Conservation (phyloP, 345 rosid genomes). For the Mallotus nudiflorus region DNA sequence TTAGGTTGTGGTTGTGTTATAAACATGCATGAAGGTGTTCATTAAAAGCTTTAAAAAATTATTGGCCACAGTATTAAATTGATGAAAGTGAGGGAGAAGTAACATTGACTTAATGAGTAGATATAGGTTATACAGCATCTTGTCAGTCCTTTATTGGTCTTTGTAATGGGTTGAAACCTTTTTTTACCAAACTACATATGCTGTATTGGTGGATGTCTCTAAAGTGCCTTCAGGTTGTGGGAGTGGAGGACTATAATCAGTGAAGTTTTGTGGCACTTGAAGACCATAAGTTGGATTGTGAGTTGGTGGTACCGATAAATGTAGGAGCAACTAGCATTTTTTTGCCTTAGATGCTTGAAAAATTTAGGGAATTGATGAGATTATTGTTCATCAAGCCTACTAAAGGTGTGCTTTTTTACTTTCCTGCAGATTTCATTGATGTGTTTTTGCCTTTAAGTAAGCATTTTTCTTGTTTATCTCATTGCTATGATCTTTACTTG, state of each 20-base stretch:
- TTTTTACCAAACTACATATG: slow-evolving; percentile 7
- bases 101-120: not conserved
- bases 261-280: slow-evolving; percentile 22
- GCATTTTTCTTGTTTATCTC: not conserved
- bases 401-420: slow-evolving; percentile 23
- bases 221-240: slow-evolving; percentile 15
- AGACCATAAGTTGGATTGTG: no score
- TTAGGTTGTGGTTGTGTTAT: slow-evolving; percentile 7
- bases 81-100: slow-evolving; percentile 10
- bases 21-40: slow-evolving; percentile 16
- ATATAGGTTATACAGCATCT: slow-evolving; percentile 16
- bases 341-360: slow-evolving; percentile 67
- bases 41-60: slow-evolving; percentile 6
- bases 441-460: slow-evolving; percentile 2
- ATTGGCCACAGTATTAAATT: slow-evolving; percentile 20
- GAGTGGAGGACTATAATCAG: slow-evolving; percentile 14
- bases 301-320: no score
- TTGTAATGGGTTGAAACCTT: slow-evolving; percentile 2
- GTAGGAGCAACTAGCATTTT: slow-evolving; percentile 64
- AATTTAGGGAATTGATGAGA: slow-evolving; percentile 57
- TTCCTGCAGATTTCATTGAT: slow-evolving; percentile 35
- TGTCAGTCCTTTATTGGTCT: slow-evolving; percentile 9
- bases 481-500: no score
- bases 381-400: slow-evolving; percentile 55
- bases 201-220: slow-evolving; percentile 8